Percentiles rank a stretch among this genome's conserved stretches.
Conservation (phyloP, 768 basidiomycete genomes). For the Leccinum boreale region DNA sequence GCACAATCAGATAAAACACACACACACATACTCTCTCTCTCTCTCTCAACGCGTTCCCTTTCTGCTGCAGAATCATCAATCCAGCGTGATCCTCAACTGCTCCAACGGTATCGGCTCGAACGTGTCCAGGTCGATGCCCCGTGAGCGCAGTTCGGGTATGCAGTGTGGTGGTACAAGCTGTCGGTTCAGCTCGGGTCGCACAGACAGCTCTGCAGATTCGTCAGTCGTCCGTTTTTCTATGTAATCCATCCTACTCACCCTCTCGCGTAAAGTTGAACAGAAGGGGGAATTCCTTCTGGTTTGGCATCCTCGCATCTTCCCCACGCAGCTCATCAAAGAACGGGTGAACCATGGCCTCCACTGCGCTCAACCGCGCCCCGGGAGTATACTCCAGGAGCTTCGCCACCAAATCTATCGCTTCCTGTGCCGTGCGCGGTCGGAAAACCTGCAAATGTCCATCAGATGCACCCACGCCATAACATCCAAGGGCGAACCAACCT, state of each 20-base stretch:
- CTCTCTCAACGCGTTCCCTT: slow-evolving; percentile 22
- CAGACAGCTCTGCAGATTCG: slow-evolving; percentile 74
- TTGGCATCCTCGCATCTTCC: slow-evolving; percentile 92
- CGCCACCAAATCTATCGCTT: slow-evolving; percentile 94
- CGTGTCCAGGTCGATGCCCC: slow-evolving; percentile 82
- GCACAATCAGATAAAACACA: slow-evolving; percentile 32
- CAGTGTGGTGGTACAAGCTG: slow-evolving; percentile 88
- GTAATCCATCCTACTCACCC: slow-evolving; percentile 51
- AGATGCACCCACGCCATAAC: slow-evolving; percentile 10
- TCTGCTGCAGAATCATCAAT: slow-evolving; percentile 49
- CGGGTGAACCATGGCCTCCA: slow-evolving; percentile 89
- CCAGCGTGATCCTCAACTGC: slow-evolving; percentile 90
- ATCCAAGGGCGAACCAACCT: slow-evolving; percentile 46
- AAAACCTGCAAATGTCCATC: slow-evolving; percentile 67
- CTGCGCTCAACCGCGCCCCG: slow-evolving; percentile 81
- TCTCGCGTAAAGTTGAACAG: slow-evolving; percentile 96
- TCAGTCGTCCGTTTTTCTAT: neutral
- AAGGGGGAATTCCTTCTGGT: slow-evolving; percentile 92
- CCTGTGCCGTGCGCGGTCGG: slow-evolving; percentile 92
- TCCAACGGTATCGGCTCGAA: slow-evolving; percentile 98
- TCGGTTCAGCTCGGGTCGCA: slow-evolving; percentile 91
- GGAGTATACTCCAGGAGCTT: slow-evolving; percentile 99
- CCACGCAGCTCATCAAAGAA: slow-evolving; percentile 96
- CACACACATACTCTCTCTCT: neutral
- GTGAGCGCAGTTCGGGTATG: slow-evolving; percentile 83